Evolutionary conservation across 2,329 filamentous ascomycete species (phyloP).

Genomic region (Colletotrichum lupini): DNA sequence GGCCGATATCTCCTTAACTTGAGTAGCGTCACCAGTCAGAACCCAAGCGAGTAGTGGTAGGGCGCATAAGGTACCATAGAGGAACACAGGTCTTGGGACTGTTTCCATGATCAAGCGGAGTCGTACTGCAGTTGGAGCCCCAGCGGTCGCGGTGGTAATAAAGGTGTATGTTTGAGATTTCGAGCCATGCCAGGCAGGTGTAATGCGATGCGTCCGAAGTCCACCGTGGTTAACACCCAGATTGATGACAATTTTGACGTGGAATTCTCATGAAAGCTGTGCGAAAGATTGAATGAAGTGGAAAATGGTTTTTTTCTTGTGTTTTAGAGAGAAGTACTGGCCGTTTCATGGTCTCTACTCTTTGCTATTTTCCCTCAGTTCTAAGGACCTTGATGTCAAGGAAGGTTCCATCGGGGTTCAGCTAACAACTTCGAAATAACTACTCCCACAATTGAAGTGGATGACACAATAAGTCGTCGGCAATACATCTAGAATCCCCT

Average conservation of each 20-base stretch:
- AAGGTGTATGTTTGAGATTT: not conserved
- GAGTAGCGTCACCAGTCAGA: conserved; percentile 42
- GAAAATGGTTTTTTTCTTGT: too few relatives aligned
- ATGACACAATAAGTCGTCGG: too few relatives aligned
- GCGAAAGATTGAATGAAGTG: not conserved
- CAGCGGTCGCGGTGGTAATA: not conserved
- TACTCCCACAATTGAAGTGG: too few relatives aligned
- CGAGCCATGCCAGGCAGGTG: not conserved
- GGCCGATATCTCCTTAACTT: conserved; percentile 23
- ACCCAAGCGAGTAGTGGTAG: conserved; percentile 43
- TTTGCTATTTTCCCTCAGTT: too few relatives aligned
- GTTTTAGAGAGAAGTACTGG: too few relatives aligned
- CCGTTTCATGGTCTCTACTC: too few relatives aligned
- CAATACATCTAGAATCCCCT: too few relatives aligned
- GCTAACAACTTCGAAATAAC: too few relatives aligned
- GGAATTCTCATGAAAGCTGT: not conserved
- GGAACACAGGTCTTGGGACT: conserved; percentile 37
- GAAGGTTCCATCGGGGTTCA: too few relatives aligned
- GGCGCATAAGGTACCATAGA: conserved; percentile 44
- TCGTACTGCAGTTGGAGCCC: too few relatives aligned
- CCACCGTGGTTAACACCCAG: not conserved
- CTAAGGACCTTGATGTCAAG: too few relatives aligned
- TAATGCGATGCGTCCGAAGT: not conserved
- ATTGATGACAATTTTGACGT: not conserved
- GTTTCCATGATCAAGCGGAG: not conserved